Conservation (phyloP, 169 alveolate genomes). For the Plasmodium gaboni region DNA sequence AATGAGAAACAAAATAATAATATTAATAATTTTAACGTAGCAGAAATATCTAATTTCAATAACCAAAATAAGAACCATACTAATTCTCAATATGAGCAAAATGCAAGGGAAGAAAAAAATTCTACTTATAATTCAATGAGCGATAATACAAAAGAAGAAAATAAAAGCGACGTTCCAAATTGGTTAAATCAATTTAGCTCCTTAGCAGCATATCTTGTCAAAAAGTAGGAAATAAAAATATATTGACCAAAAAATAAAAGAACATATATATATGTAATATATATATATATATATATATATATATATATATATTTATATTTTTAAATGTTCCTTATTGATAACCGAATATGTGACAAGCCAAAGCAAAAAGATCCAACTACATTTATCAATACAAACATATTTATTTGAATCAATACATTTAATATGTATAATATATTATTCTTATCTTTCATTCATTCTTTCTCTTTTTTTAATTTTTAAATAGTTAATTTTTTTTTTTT, state of each 20-base stretch:
- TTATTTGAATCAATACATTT: too few relatives aligned
- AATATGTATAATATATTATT: too few relatives aligned
- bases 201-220: constrained; percentile 72
- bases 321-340: too few relatives aligned
- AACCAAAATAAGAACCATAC: constrained; percentile 1
- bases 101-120: neutral
- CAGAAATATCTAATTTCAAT: neutral
- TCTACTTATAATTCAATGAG: constrained; percentile 16
- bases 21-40: neutral
- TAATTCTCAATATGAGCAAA: neutral
- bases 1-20: neutral
- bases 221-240: constrained; percentile 23
- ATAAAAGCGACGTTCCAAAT: constrained; percentile 61
- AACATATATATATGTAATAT: neutral
- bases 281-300: too few relatives aligned
- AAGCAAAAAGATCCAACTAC: too few relatives aligned
- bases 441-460: too few relatives aligned
- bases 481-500: too few relatives aligned
- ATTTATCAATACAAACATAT: too few relatives aligned
- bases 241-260: neutral
- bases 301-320: too few relatives aligned
- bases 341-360: too few relatives aligned
- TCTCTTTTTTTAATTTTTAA: too few relatives aligned
- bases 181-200: constrained; percentile 76
- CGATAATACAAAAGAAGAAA: constrained; percentile 21